These are phyloP conservation scores for Cercophora sp. DNA, from an alignment of 495 filamentous ascomycete genomes.

Conservation along the genomic window DNA sequence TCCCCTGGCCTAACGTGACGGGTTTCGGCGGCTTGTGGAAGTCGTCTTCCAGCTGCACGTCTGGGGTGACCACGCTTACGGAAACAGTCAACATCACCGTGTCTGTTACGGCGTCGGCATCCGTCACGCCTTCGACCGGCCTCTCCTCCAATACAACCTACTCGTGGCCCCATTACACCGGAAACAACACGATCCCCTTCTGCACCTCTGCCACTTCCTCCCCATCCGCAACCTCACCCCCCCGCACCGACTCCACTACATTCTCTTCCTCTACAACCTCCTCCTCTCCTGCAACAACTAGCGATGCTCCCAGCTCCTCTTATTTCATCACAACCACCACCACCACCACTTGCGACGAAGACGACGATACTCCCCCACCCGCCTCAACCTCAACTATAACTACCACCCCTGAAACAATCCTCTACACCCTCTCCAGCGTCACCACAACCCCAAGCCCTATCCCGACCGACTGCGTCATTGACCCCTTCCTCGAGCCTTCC, in stretches of 20 bases:
- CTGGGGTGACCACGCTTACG: conserved; percentile 18
- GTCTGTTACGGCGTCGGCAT: not conserved
- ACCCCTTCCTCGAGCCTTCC: conserved; percentile 7
- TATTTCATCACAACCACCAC: too few species aligned
- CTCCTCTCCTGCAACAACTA: not conserved
- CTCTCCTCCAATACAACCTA: not conserved
- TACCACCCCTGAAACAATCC: not conserved
- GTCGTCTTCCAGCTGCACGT: conserved; percentile 4
- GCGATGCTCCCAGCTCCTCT: too few species aligned
- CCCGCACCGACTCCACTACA: not conserved
- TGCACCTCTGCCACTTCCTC: conserved; percentile 1
- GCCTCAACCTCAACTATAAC: not conserved
- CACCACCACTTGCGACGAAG: too few species aligned
- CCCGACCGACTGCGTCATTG: conserved; percentile 13
- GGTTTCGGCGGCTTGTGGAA: not conserved
- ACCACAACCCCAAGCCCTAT: not conserved
- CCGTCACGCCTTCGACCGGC: not conserved
- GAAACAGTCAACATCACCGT: conserved; percentile 19
- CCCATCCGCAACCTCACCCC: not conserved
- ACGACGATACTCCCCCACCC: too few species aligned
- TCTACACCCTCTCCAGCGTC: not conserved
- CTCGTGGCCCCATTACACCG: not conserved
- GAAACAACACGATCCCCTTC: conserved; percentile 7
- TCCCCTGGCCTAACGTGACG: not conserved
- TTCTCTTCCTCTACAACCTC: not conserved